Base-by-base conservation (phyloP, 345 rosid genomes). In the Clarkia xantiana region DNA sequence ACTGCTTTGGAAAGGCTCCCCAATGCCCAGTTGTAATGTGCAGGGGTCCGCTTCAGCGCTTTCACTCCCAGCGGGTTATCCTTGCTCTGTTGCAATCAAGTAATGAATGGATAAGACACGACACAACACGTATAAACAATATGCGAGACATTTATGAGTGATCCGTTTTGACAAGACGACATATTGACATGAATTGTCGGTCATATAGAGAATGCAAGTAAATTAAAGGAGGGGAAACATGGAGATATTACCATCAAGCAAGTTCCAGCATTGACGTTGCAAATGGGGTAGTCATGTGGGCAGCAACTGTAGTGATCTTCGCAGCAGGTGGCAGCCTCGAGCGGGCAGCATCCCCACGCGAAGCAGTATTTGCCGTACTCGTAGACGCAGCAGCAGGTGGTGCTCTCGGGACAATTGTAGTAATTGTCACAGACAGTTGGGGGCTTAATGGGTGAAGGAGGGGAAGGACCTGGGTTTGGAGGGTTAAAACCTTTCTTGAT, bases 321-420 rank as follows among this genome's bases (percentile, higher is more conserved):
- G 20, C 95, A 88, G 71, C 93, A 88, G 57, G 82, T 76, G 45
- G 95, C 97, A 3, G 77, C 65, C 64, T 82, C 97, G 0, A 76
- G 79, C 0, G 97, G 89, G 74, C 95, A 82, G 76, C 97, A 89
- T 61, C 95, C 97, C 95, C 97, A 89, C 14, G 64, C 70, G 34
- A 80, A 82, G 67, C 97, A 89, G 54, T 62, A 62, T 55, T 65
- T 71, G 18, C 58, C 74, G 14, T 61, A 80, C 62, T 76, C 69
- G 9, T 44, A 84, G 18, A 75, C 19, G 43, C 97, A 89, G 72
- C 97, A 89, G 63, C 97, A 89, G 54, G 94, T 89, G 51, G 56
- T 75, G 65, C 85, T 72, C 54, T 67, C 72, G 1, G 87, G 80
- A 51, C 95, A 85, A 38, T 59, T 16, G 43, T 69, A 80, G 48